These are phyloP conservation scores for Verticillium tricorpus DNA, from an alignment of 2,329 filamentous ascomycete genomes.

Conservation along the genomic window DNA sequence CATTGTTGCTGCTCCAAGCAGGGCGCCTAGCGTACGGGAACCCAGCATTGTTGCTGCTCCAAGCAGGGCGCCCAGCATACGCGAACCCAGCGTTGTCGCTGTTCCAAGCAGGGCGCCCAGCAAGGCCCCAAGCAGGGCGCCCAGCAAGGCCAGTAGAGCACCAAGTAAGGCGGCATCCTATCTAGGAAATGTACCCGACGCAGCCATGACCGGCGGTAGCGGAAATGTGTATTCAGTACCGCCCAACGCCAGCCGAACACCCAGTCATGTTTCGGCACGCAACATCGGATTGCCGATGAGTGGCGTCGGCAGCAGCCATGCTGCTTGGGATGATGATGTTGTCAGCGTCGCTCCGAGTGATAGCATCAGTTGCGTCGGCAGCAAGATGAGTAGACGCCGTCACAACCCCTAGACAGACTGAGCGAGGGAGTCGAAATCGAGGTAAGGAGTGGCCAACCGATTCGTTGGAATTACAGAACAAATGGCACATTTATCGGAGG, in stretches of 20 bases:
- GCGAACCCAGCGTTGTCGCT: constrained; percentile 3
- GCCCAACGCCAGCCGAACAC: constrained; percentile 14
- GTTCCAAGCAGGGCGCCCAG: constrained; percentile 8
- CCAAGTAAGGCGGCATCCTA: not conserved
- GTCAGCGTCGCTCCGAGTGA: constrained; percentile 55
- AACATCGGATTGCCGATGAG: constrained; percentile 36
- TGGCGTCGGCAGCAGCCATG: constrained; percentile 33
- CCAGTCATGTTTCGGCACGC: constrained; percentile 24
- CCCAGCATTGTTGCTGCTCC: not conserved
- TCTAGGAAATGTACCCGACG: not conserved
- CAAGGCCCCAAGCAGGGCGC: constrained; percentile 3
- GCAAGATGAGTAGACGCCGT: constrained; percentile 23
- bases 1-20: not conserved
- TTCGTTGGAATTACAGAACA: not conserved
- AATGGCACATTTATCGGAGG: no score
- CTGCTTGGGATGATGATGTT: constrained; percentile 41
- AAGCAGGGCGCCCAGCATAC: constrained; percentile 4
- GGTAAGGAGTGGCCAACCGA: not conserved
- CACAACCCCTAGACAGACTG: constrained; percentile 9
- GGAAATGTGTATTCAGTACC: not conserved
- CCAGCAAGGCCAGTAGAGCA: constrained; percentile 5
- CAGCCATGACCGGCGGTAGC: not conserved
- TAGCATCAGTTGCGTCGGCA: constrained; percentile 58
- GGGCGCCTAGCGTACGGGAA: not conserved
- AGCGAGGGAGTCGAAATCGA: not conserved